Evolutionary conservation across 2,329 filamentous ascomycete species (phyloP), one percentile per base, ranked within the genome.

Genomic region (Fusarium camptoceras): DNA sequence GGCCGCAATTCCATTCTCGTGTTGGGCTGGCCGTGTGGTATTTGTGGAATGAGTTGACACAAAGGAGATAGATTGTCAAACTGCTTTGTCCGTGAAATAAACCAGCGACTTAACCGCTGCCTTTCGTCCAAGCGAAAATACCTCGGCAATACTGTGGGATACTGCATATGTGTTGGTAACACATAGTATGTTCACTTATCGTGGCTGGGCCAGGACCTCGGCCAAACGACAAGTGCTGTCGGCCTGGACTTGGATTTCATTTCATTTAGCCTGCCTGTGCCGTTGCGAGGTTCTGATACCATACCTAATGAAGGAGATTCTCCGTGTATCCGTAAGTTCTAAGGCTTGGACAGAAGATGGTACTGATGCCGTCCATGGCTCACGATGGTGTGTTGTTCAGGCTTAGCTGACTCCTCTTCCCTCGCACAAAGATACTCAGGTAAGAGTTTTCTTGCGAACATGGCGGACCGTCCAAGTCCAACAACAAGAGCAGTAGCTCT

Each of bases 181-280:
- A 76, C 73, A 70, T 68, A 49, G 61, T 65, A 73, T 69, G 55
- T 55, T 68, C 41, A 62, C 60, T 56, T 64, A 41, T 59, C 34
- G 58, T 64, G 64, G 63, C 58, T 63, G 46, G 64, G 25, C 27
- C 48, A 55, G 42, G 53, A 42, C 46, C 30, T 59, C 56, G 44
- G 50, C 48, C 55, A 50, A 56, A 31, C 54, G 22, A 30, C 55
- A 60, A 54, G 47, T 31, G 41, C 42, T 27, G 34, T 24, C 41
- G 43, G 46, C 25, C 39, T 41, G 31, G 48, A 28, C 51, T 59
- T 37, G 18, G 34, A 37, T 12, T 37, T n/a, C 34, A 28, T 12
- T 12, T 14, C 28, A 37, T 37, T n/a, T 28, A 16, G 34, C 24
- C 24, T 51, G 10, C 27, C n/a, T 28, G 34, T 51, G 31, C 30